Evolutionary conservation across 164 flowering plant genomes (phyloP).

Genomic region (Sedum album): DNA sequence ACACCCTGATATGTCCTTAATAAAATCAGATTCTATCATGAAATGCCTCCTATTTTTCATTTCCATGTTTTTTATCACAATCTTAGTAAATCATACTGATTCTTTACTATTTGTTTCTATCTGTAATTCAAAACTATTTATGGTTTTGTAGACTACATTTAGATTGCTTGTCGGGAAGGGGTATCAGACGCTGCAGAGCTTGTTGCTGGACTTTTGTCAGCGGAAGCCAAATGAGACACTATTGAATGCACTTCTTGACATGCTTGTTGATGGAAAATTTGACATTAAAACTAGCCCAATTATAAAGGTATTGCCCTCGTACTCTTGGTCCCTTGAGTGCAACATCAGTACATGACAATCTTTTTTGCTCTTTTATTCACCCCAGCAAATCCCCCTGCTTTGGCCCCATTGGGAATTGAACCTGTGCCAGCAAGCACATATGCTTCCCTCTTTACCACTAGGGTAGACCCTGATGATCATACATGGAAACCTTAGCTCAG

Average conservation of each 20-base stretch:
- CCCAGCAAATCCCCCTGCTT: too few relatives aligned
- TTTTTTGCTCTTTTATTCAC: too few relatives aligned
- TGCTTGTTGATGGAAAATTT: conserved; percentile 96
- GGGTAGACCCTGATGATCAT: too few relatives aligned
- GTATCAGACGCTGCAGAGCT: conserved; percentile 77
- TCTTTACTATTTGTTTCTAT: not conserved
- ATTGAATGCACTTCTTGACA: conserved; percentile 79
- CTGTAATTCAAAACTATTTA: not conserved
- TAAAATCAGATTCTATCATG: not conserved
- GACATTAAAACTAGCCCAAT: conserved; percentile 42
- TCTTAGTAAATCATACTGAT: not conserved
- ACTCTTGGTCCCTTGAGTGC: not conserved
- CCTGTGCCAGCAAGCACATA: too few relatives aligned
- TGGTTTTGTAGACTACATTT: conserved; percentile 63
- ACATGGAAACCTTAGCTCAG: too few relatives aligned
- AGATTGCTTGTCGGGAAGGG: conserved; percentile 87
- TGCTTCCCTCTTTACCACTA: too few relatives aligned
- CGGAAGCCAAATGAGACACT: conserved; percentile 65
- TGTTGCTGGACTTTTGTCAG: conserved; percentile 81
- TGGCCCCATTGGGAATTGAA: too few relatives aligned
- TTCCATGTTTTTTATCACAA: not conserved
- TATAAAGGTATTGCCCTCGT: conserved; percentile 50
- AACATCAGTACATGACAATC: not conserved
- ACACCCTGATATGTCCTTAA: not conserved
- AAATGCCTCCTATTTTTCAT: not conserved